A percentile compares a stretch with the other conserved stretches of the same genome.
phyloP scores from a whole-genome alignment of 139 green algal species.

The Spirogloea muscicola region DNA sequence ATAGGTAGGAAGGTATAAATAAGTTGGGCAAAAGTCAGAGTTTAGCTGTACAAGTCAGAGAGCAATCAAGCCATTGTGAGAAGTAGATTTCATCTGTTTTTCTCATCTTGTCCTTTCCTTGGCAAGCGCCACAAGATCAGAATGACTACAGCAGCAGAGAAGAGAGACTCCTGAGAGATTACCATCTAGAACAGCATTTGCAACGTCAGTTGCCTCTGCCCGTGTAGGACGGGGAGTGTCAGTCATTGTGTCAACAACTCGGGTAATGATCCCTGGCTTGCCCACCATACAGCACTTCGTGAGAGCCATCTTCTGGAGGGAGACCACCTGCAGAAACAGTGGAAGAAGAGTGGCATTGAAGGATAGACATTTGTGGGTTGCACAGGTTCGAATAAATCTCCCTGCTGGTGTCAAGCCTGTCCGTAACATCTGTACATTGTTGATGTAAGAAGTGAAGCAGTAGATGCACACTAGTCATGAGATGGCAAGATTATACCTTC shows the following conservation, averaged over 20 bases:
- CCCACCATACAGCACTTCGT: slow-evolving; percentile 55
- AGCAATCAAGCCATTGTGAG: neutral
- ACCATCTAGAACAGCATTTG: slow-evolving; percentile 81
- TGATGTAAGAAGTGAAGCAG: neutral
- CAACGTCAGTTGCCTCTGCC: slow-evolving; percentile 84
- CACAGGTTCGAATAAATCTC: neutral
- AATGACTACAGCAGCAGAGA: neutral
- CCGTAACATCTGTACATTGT: too few species aligned
- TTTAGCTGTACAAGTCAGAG: neutral
- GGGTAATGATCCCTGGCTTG: slow-evolving; percentile 60
- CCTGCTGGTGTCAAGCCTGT: neutral
- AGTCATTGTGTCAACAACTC: slow-evolving; percentile 64
- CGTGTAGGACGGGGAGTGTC: slow-evolving; percentile 61
- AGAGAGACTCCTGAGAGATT: too few species aligned
- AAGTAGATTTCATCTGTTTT: neutral
- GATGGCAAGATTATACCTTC: slow-evolving; percentile 47
- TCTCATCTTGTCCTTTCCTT: neutral
- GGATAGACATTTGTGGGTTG: too few species aligned
- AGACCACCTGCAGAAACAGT: slow-evolving; percentile 75
- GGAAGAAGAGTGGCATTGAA: slow-evolving; percentile 94
- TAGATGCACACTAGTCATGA: neutral
- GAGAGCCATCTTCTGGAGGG: slow-evolving; percentile 84
- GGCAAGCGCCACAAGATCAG: neutral
- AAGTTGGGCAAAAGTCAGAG: neutral
- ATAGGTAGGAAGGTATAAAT: neutral